Conservation (phyloP, 1,284 basidiomycete species). For the Sparassis latifolia region DNA sequence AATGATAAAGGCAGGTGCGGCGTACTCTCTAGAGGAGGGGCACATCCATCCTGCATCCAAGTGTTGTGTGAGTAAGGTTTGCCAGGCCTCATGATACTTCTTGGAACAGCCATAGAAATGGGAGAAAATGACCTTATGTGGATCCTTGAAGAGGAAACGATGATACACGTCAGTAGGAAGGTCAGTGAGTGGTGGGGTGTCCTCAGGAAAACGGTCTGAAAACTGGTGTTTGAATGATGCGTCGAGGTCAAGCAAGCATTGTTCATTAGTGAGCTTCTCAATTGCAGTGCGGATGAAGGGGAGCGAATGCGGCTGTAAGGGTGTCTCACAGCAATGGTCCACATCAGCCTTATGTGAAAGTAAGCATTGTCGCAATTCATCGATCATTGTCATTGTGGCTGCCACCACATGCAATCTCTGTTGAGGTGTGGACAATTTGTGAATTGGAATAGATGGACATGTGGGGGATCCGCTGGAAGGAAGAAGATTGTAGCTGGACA, state of each 20-base stretch:
- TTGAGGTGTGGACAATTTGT: not conserved
- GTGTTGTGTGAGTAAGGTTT: conserved; percentile 10
- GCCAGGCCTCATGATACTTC: conserved; percentile 3
- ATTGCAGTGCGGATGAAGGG: not conserved
- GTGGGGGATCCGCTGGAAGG: conserved; percentile 2
- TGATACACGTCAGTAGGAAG: not conserved
- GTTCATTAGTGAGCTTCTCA: not conserved
- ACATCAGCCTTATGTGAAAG: not conserved
- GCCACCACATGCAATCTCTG: not conserved
- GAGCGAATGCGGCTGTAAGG: not conserved
- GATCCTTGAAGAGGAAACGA: not conserved
- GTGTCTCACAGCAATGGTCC: not conserved
- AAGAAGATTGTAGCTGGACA: conserved; percentile 7
- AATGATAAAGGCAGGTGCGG: conserved; percentile 31
- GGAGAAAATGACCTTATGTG: not conserved
- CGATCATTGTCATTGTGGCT: not conserved
- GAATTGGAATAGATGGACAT: conserved; percentile 1
- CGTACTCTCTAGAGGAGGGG: conserved; percentile 11
- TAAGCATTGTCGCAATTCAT: not conserved
- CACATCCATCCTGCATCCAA: conserved; percentile 11
- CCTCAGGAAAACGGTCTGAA: not conserved
- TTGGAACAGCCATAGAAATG: not conserved
- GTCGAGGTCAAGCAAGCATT: not conserved
- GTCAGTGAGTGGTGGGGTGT: not conserved
- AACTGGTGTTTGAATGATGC: not conserved